Conservation (phyloP, 164 flowering plant species). For the Cinnamomum chago region DNA sequence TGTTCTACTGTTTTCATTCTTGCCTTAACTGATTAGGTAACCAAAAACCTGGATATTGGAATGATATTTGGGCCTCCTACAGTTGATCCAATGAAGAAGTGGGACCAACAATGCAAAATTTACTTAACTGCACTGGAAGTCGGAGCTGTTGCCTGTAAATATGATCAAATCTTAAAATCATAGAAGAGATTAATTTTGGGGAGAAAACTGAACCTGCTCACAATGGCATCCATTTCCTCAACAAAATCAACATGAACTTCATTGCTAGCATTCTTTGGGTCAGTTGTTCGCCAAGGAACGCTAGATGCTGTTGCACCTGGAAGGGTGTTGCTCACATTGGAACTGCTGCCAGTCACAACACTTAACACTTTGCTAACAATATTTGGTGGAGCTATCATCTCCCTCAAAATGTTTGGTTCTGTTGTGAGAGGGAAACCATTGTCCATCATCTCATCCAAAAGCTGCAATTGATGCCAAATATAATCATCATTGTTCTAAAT, state of each 20-base stretch:
- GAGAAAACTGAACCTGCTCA: slow-evolving; percentile 56
- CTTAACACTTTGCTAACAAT: slow-evolving; percentile 88
- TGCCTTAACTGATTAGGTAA: no score
- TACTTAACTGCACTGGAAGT: background rate
- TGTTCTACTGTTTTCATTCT: no score
- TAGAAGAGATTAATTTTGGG: background rate
- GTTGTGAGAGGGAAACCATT: slow-evolving; percentile 98
- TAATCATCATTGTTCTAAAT: slow-evolving; percentile 16
- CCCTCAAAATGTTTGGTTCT: slow-evolving; percentile 85
- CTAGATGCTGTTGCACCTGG: slow-evolving; percentile 86
- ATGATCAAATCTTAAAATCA: slow-evolving; percentile 1
- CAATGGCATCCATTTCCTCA: slow-evolving; percentile 91
- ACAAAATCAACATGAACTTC: slow-evolving; percentile 92
- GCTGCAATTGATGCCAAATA: slow-evolving; percentile 52
- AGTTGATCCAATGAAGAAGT: background rate
- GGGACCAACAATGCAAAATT: background rate
- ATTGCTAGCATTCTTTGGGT: slow-evolving; percentile 67
- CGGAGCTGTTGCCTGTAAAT: background rate
- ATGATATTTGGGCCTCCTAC: no score
- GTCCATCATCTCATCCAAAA: slow-evolving; percentile 99
- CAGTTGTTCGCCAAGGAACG: slow-evolving; percentile 93
- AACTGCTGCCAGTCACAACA: slow-evolving; percentile 89
- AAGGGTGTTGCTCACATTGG: slow-evolving; percentile 84
- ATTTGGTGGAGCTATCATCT: slow-evolving; percentile 97
- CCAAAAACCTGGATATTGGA: no score